These are phyloP conservation scores for Coprinopsis strossmayeri DNA, from an alignment of 768 basidiomycete genomes.

Conservation along the genomic window DNA sequence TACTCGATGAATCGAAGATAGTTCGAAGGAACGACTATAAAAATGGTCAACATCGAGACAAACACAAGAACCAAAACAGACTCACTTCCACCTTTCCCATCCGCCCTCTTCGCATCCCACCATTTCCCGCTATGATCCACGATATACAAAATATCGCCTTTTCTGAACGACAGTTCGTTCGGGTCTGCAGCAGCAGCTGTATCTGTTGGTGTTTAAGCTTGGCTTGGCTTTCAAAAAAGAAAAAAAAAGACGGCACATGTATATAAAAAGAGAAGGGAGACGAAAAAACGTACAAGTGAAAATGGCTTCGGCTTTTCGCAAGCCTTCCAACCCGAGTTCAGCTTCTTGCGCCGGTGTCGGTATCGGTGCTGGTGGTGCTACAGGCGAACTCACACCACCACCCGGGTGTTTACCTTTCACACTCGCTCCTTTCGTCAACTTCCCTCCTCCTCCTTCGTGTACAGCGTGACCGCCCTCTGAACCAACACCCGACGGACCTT, in stretches of 20 bases:
- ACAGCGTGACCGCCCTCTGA: not conserved
- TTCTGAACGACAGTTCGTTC: slow-evolving; percentile 78
- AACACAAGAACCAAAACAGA: slow-evolving; percentile 16
- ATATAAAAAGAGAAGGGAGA: slow-evolving; percentile 5
- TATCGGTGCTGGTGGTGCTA: not conserved
- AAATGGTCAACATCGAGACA: not conserved
- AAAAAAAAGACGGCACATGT: slow-evolving; percentile 5
- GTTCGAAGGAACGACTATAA: slow-evolving; percentile 33
- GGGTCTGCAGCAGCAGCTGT: slow-evolving; percentile 72
- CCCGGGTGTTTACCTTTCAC: no score
- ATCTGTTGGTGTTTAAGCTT: slow-evolving; percentile 40
- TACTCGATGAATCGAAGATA: slow-evolving; percentile 20
- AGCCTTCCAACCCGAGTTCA: not conserved
- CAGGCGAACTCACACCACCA: no score
- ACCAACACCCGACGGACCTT: not conserved
- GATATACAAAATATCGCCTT: slow-evolving; percentile 81
- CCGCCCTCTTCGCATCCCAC: slow-evolving; percentile 72
- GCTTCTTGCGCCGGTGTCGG: not conserved
- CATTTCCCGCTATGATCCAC: slow-evolving; percentile 76
- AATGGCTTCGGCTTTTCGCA: slow-evolving; percentile 19
- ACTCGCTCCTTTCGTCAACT: no score
- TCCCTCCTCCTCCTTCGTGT: no score
- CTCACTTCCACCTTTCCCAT: slow-evolving; percentile 64
- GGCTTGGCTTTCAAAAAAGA: not conserved
- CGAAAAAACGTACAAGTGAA: slow-evolving; percentile 38